Percentiles rank a stretch among this genome's conserved stretches.
Evolutionary conservation across 2,329 filamentous ascomycete genomes (phyloP).

Genomic region (Nemania sp.): DNA sequence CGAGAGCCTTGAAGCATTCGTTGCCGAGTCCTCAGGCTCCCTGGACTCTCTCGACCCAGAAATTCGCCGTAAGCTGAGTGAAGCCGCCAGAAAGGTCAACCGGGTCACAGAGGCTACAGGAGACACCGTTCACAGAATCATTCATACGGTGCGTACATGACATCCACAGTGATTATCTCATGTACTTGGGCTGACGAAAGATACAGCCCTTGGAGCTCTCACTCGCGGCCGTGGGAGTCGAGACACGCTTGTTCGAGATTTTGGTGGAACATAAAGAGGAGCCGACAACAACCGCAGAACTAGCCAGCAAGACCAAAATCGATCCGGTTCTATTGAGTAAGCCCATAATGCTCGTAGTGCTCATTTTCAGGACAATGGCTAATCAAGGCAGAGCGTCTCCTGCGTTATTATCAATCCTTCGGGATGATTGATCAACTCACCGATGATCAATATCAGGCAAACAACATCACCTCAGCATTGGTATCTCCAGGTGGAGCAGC

Average conservation of each 20-base stretch:
- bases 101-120: slow-evolving; percentile 20
- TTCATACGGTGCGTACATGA: slow-evolving; percentile 11
- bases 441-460: slow-evolving; percentile 21
- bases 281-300: background rate
- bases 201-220: slow-evolving; percentile 7
- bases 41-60: background rate
- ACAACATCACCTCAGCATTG: slow-evolving; percentile 27
- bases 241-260: slow-evolving; percentile 5
- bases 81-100: slow-evolving; percentile 7
- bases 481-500: slow-evolving; percentile 2
- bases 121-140: slow-evolving; percentile 23
- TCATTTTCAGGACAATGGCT: too few species aligned
- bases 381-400: slow-evolving; percentile 18
- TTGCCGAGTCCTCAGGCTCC: background rate
- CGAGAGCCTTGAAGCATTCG: background rate
- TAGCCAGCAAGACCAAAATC: background rate
- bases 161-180: background rate
- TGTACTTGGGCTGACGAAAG: background rate
- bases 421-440: slow-evolving; percentile 25
- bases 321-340: slow-evolving; percentile 25
- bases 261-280: background rate
- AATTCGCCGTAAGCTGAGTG: slow-evolving; percentile 9
- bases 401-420: slow-evolving; percentile 29
- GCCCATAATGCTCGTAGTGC: too few species aligned
- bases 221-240: slow-evolving; percentile 1